These are phyloP conservation scores for Blastobotrys robertii DNA, from an alignment of 805 yeast genomes.

Conservation along the genomic window DNA sequence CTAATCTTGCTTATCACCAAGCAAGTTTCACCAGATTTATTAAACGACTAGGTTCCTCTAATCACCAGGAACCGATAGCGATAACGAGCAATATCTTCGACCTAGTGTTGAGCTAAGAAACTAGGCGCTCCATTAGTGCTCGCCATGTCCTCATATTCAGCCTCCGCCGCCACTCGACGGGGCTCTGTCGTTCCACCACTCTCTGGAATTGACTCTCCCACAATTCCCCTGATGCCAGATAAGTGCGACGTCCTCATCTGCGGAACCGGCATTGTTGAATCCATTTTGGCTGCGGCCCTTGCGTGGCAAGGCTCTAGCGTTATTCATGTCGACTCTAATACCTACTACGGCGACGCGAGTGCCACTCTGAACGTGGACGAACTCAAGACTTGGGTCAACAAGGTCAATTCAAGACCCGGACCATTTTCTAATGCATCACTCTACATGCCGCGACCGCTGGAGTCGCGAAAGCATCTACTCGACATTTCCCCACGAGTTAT, in stretches of 20 bases:
- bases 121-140: too few species aligned
- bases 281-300: conserved; percentile 83
- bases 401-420: conserved; percentile 30
- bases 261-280: conserved; percentile 88
- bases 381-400: conserved; percentile 68
- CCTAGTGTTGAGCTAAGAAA: too few species aligned
- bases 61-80: too few species aligned
- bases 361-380: conserved; percentile 86
- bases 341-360: conserved; percentile 79
- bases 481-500: conserved; percentile 81
- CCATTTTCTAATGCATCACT: conserved; percentile 60
- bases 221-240: conserved; percentile 30
- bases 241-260: conserved; percentile 80
- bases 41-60: too few species aligned
- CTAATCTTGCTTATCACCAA: too few species aligned
- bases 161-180: conserved; percentile 28
- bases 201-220: conserved; percentile 29
- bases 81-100: too few species aligned
- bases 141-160: conserved; percentile 31
- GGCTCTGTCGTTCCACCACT: conserved; percentile 32
- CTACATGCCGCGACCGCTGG: conserved; percentile 62
- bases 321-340: conserved; percentile 75
- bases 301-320: conserved; percentile 99
- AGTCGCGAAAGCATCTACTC: conserved; percentile 70
- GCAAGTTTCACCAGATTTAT: too few species aligned